These are phyloP conservation scores for Tympanopsis confertula DNA, from an alignment of 2,329 filamentous ascomycete species.

Conservation along the genomic window DNA sequence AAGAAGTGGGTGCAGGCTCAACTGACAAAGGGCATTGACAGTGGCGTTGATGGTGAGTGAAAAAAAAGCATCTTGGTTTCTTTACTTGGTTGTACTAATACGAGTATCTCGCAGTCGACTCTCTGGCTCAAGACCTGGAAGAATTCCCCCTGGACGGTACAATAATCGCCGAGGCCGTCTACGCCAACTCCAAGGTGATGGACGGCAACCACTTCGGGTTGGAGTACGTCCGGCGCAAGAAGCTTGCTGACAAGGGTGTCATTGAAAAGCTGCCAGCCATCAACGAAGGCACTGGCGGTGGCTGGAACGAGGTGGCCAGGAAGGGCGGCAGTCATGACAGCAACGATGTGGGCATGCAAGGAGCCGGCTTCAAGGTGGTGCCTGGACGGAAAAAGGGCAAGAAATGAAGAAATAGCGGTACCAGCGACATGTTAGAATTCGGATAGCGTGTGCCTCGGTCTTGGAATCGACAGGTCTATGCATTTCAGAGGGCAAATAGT, in stretches of 20 bases:
- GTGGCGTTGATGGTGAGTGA: slow-evolving; percentile 26
- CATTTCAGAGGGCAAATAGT: no score
- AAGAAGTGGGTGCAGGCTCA: slow-evolving; percentile 81
- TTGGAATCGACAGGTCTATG: no score
- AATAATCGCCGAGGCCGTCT: slow-evolving; percentile 82
- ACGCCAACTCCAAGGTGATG: slow-evolving; percentile 75
- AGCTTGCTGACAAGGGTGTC: slow-evolving; percentile 83
- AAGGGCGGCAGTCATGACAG: slow-evolving; percentile 50
- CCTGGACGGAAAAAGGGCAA: slow-evolving; percentile 84
- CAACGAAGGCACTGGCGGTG: slow-evolving; percentile 44
- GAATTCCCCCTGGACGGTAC: slow-evolving; percentile 66
- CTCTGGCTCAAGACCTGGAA: slow-evolving; percentile 67
- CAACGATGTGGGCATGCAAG: slow-evolving; percentile 25
- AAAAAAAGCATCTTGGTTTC: background rate
- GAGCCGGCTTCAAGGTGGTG: slow-evolving; percentile 77
- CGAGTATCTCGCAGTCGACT: slow-evolving; percentile 58
- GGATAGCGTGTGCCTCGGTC: no score
- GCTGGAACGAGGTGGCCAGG: slow-evolving; percentile 97
- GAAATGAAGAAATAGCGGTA: slow-evolving; percentile 41
- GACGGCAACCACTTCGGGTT: slow-evolving; percentile 88
- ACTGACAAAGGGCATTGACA: slow-evolving; percentile 65
- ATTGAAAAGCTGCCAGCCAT: slow-evolving; percentile 60
- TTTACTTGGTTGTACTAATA: slow-evolving; percentile 29
- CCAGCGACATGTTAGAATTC: background rate
- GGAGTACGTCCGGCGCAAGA: slow-evolving; percentile 86